These are phyloP conservation scores for Puccinia coronata DNA, from an alignment of 1,284 basidiomycete species.

Conservation along the genomic window DNA sequence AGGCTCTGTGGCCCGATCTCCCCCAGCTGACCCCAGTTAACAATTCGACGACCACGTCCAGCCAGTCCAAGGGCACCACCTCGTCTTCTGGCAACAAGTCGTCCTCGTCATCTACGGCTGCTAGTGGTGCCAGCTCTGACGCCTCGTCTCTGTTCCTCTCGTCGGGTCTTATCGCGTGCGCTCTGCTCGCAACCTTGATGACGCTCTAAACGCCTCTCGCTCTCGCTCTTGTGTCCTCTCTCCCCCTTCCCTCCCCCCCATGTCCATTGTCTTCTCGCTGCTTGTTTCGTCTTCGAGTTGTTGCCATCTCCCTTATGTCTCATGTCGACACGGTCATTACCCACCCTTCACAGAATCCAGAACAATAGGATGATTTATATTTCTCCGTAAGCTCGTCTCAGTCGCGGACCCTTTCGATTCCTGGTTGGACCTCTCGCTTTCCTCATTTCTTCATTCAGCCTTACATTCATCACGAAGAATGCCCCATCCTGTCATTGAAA, in stretches of 20 bases:
- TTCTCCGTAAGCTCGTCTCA: no score
- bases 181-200: neutral
- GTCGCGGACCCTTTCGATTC: no score
- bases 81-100: neutral
- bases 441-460: no score
- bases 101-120: neutral
- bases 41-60: neutral
- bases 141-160: neutral
- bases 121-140: neutral
- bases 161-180: neutral
- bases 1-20: slow-evolving; percentile 63
- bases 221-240: neutral
- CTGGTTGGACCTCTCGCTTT: no score
- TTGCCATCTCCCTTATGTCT: no score
- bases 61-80: neutral
- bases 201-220: neutral
- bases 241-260: neutral
- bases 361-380: no score
- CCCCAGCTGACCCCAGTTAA: slow-evolving; percentile 48
- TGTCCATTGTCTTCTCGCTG: no score
- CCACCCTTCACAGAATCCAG: no score
- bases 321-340: no score
- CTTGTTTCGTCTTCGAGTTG: no score
- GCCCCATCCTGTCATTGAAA: no score
- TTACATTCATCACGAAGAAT: no score